Percentiles rank a stretch among this genome's conserved stretches.
Evolutionary conservation across 169 alveolate genomes (phyloP).

Genomic region (Plasmodium fragile): DNA sequence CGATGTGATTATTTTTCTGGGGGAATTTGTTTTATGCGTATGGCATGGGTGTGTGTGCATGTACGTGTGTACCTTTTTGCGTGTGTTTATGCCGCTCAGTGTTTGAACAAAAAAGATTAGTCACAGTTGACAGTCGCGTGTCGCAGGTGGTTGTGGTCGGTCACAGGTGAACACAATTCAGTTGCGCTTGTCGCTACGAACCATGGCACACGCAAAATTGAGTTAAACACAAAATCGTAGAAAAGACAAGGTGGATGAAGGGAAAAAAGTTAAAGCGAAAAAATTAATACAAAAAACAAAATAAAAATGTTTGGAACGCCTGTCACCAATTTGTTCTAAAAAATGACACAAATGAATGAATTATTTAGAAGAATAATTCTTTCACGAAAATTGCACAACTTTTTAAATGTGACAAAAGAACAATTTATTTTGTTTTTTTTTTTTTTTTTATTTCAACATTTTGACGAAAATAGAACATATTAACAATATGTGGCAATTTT

Average conservation of each 20-base stretch:
- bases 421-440: not conserved
- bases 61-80: not conserved
- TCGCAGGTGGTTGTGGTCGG: not conserved
- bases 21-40: not conserved
- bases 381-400: not conserved
- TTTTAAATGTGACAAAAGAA: not conserved
- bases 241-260: not conserved
- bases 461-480: not conserved
- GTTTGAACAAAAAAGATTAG: not conserved
- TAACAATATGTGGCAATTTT: not conserved
- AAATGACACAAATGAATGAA: not conserved
- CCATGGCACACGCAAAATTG: not conserved
- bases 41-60: not conserved
- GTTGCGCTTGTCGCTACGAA: not conserved
- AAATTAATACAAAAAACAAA: not conserved
- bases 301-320: not conserved
- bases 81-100: not conserved
- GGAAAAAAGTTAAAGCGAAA: not conserved
- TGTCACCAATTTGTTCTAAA: not conserved
- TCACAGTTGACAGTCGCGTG: not conserved
- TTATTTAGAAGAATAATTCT: not conserved
- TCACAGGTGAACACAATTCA: not conserved
- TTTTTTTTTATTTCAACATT: not conserved
- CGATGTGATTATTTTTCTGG: not conserved
- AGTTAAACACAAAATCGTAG: constrained; percentile 4